phyloP scores from a whole-genome alignment of 176 grass and related monocot species.

The Oryza coarctata region DNA sequence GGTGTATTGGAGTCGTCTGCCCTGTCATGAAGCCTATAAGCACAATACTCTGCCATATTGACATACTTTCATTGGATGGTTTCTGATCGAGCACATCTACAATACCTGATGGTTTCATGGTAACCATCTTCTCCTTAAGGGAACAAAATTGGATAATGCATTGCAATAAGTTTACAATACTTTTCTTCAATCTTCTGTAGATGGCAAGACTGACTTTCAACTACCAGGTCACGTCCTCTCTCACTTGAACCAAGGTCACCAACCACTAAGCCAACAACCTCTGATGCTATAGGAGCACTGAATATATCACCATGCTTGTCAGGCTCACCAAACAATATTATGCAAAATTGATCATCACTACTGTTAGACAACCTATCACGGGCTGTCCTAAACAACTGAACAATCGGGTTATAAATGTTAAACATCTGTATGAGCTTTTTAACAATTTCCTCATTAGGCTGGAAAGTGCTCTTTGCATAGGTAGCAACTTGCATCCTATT shows the following conservation, averaged over 20 bases:
- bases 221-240: neutral
- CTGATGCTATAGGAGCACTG: neutral
- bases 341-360: neutral
- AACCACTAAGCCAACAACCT: neutral
- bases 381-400: neutral
- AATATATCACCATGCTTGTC: neutral
- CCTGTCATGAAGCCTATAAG: neutral
- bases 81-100: fast-evolving
- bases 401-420: neutral
- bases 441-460: neutral
- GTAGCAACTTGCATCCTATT: neutral
- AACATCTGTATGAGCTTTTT: neutral
- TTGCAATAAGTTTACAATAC: neutral
- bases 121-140: neutral
- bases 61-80: neutral
- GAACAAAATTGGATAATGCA: neutral
- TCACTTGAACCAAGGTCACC: neutral
- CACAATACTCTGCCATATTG: neutral
- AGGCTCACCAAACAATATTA: neutral
- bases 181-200: too few species aligned
- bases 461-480: neutral
- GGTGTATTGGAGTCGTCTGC: neutral
- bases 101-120: neutral
- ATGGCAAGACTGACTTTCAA: neutral
- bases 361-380: neutral